Evolutionary conservation across 495 filamentous ascomycete genomes (phyloP).

Genomic region (Chaetomium fimeti): DNA sequence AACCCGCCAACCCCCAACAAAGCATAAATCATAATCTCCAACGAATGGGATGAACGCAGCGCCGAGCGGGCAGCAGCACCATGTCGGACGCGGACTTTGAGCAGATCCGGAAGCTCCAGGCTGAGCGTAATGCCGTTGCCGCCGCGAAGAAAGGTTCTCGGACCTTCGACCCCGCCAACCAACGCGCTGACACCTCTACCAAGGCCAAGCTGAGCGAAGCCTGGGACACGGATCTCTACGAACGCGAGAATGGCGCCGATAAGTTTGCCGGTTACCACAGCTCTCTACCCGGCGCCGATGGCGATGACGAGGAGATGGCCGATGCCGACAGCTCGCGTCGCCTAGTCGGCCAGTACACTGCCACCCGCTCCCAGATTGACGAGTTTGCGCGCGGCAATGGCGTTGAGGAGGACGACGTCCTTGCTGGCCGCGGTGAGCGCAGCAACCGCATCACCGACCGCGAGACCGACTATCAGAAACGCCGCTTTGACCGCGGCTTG

Average conservation of each 20-base stretch:
- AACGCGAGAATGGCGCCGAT: constrained; percentile 68
- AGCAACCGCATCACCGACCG: constrained; percentile 84
- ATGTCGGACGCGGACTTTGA: constrained; percentile 79
- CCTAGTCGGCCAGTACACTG: constrained; percentile 96
- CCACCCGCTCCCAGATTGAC: constrained; percentile 83
- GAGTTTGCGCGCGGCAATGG: constrained; percentile 85
- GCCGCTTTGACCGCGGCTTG: constrained; percentile 80
- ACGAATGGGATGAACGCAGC: constrained; percentile 29
- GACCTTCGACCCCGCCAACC: constrained; percentile 79
- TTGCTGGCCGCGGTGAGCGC: constrained; percentile 78
- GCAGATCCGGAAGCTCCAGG: constrained; percentile 75
- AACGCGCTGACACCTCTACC: constrained; percentile 85
- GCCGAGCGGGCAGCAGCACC: constrained; percentile 31
- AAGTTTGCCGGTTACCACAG: constrained; percentile 90
- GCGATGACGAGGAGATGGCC: constrained; percentile 77
- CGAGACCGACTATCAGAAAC: constrained; percentile 98
- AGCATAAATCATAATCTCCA: not conserved
- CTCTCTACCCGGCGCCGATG: constrained; percentile 78
- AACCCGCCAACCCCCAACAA: not conserved
- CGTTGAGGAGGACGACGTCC: constrained; percentile 87
- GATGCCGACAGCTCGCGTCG: constrained; percentile 70
- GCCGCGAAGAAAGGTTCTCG: constrained; percentile 81
- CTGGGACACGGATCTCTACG: constrained; percentile 93
- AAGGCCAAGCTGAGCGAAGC: constrained; percentile 94
- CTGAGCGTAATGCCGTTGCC: constrained; percentile 86